Base-by-base conservation (phyloP, 768 basidiomycete species). In the Galerina marginata region DNA sequence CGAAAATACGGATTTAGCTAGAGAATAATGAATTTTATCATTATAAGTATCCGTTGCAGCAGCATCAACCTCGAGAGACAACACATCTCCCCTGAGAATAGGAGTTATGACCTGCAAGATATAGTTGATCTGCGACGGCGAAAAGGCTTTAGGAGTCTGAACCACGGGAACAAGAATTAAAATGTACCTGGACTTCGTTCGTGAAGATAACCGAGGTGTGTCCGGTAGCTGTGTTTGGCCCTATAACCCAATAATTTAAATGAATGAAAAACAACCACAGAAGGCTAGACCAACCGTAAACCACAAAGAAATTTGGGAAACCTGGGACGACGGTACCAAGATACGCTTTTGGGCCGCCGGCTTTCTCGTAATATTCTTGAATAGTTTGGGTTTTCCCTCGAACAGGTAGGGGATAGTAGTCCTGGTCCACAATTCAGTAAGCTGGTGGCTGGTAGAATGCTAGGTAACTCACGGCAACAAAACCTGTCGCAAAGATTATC, bases 291-390 rank as follows among this genome's bases (percentile, higher is more conserved):
- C 20, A 47, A 78, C 82, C 83, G 20, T 70, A 65, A 9, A 83
- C 60, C 9, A 71, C 69, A 61, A 74, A 82, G 58, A 80, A 76
- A 61, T 83, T 83, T 0, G 82, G 82, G 61, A 82, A 83, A 5
- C 74, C 74, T 20, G 81, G 79, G 1, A 79, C 52, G 6, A 71
- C 66, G 2, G 80, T 81, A 12, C 80, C 80, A 12, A 77, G 65
- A 59, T 82, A 83, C 6, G 80, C 81, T 47, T 71, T 72, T 20
- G 80, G 76, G 0, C 81, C 81, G 0, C 73, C 70, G 20, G 75
- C 64, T 6, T 70, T 61, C 9, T 74, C 69, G 57, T 71, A 81
- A 58, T 79, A 81, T 39, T 78, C 72, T 58, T 76, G 72, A 23
- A 81, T 68, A 3, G 74, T 73, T 36, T 56, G 38, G 52, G 69